These are phyloP conservation scores for Geopyxis carbonaria DNA, from an alignment of 495 filamentous ascomycete genomes.

Conservation along the genomic window DNA sequence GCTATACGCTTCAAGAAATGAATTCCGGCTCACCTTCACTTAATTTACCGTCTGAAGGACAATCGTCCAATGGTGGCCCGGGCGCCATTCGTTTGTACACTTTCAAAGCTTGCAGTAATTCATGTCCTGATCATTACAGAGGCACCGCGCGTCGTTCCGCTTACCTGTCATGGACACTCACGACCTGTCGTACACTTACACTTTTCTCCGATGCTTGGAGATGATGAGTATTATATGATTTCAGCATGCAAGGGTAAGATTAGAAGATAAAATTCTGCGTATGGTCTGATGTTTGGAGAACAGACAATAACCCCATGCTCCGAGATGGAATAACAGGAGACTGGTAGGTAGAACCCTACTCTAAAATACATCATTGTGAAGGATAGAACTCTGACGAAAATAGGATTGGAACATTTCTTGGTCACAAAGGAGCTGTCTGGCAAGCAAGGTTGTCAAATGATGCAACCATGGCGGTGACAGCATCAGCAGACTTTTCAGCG, in stretches of 20 bases:
- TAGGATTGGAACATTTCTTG: constrained; percentile 94
- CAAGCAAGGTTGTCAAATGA: constrained; percentile 81
- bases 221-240: constrained; percentile 81
- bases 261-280: too few species aligned
- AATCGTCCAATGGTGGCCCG: constrained; percentile 13
- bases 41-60: constrained; percentile 7
- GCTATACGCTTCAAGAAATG: background rate
- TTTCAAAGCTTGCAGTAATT: constrained; percentile 1
- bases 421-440: constrained; percentile 96
- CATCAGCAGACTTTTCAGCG: constrained; percentile 91
- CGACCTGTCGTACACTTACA: constrained; percentile 87
- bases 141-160: constrained; percentile 49
- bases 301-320: constrained; percentile 96
- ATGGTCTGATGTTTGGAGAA: too few species aligned
- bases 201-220: constrained; percentile 75
- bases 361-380: background rate
- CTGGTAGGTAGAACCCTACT: constrained; percentile 53
- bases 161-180: constrained; percentile 95
- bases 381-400: background rate
- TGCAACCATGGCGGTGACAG: constrained; percentile 74
- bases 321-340: constrained; percentile 92
- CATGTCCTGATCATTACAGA: constrained; percentile 17
- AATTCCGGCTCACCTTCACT: background rate
- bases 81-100: constrained; percentile 20
- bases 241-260: constrained; percentile 88